These are phyloP conservation scores for Hordeum marinum DNA, from an alignment of 176 grass and related monocot species.

Conservation along the genomic window DNA sequence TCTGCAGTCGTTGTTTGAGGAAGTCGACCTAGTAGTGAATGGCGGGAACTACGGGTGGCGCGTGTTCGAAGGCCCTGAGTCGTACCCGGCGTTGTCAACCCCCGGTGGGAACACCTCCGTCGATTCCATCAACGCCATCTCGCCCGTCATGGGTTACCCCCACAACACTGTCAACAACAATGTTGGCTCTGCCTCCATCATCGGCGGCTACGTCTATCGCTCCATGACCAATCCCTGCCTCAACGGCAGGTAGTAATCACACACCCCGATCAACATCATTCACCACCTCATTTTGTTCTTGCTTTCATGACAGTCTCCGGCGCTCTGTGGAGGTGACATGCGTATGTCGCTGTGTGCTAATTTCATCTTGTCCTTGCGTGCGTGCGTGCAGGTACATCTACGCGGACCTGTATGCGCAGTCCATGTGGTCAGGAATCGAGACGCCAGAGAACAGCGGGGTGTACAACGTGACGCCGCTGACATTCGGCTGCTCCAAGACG, in stretches of 20 bases:
- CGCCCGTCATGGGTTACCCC: constrained; percentile 62
- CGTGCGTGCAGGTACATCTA: constrained; percentile 53
- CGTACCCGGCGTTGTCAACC: constrained; percentile 23
- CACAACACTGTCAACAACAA: constrained; percentile 51
- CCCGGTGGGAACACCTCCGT: constrained; percentile 76
- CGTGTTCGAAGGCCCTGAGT: constrained; percentile 40
- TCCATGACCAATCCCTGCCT: constrained; percentile 70
- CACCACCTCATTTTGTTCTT: background rate
- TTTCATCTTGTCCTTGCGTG: background rate
- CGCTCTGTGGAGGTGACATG: too few relatives aligned
- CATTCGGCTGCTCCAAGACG: constrained; percentile 54
- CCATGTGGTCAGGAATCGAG: constrained; percentile 52
- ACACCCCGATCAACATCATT: background rate
- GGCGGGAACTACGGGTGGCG: constrained; percentile 94
- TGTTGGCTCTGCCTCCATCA: constrained; percentile 66
- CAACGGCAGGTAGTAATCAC: constrained; percentile 35
- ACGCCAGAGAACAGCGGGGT: constrained; percentile 55
- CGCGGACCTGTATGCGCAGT: constrained; percentile 66
- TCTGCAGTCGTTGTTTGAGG: constrained; percentile 49
- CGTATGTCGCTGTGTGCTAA: background rate
- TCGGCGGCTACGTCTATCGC: constrained; percentile 71
- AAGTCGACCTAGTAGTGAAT: constrained; percentile 65
- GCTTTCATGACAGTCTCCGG: background rate
- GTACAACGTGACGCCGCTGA: constrained; percentile 31
- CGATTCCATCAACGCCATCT: constrained; percentile 57